These are phyloP conservation scores for Umbelopsis vinacea DNA, from an alignment of 192 early-diverging fungal genomes.

Conservation along the genomic window DNA sequence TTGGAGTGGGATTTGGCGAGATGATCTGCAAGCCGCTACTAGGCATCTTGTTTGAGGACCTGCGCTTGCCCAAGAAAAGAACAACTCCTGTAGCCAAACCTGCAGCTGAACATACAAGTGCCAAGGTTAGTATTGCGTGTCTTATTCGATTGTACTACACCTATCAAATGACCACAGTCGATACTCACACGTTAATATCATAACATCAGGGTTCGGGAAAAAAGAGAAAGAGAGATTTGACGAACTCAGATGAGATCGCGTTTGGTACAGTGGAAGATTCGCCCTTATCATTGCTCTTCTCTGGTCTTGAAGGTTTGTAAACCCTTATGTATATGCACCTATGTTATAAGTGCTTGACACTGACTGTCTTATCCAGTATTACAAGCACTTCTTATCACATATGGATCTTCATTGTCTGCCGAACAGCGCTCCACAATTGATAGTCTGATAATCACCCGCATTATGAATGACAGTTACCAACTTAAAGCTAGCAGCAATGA, in stretches of 20 bases:
- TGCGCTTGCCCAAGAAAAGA: constrained; percentile 32
- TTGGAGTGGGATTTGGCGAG: constrained; percentile 51
- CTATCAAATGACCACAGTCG: neutral
- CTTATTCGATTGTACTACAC: neutral
- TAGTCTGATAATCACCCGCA: constrained; percentile 31
- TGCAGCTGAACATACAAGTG: constrained; percentile 10
- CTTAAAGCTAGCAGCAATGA: neutral
- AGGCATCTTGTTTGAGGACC: constrained; percentile 46
- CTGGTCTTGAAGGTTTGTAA: constrained; percentile 21
- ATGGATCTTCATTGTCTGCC: constrained; percentile 35
- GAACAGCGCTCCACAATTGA: constrained; percentile 33
- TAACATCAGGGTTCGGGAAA: constrained; percentile 20
- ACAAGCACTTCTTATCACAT: constrained; percentile 24
- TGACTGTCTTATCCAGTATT: constrained; percentile 13
- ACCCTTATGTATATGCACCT: neutral
- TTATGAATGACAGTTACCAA: constrained; percentile 30
- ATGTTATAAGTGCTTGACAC: neutral
- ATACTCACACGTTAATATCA: constrained; percentile 2
- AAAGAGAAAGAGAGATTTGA: constrained; percentile 38
- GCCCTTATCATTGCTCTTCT: neutral
- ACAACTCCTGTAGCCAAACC: neutral
- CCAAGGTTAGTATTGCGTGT: neutral
- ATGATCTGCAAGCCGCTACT: constrained; percentile 46
- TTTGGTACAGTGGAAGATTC: neutral
- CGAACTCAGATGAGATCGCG: constrained; percentile 37